These are phyloP conservation scores for Liquidambar formosana DNA, from an alignment of 164 flowering plant species.

Conservation along the genomic window DNA sequence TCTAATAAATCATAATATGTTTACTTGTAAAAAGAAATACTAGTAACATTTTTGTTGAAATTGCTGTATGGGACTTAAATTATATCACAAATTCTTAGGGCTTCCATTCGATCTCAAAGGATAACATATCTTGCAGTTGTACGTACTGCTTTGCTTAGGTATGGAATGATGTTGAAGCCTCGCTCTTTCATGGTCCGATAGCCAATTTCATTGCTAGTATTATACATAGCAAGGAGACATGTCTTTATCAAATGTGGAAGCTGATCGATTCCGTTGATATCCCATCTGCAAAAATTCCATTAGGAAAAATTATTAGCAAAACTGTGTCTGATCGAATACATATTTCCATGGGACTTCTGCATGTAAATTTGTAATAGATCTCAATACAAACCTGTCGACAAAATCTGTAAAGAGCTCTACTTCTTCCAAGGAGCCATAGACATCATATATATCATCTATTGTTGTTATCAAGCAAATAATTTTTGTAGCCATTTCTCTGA, in stretches of 20 bases:
- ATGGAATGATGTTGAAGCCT: background rate
- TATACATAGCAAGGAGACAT: background rate
- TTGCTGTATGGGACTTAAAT: no score
- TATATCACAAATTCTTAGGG: no score
- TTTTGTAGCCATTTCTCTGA: background rate
- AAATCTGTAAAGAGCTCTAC: slow-evolving; percentile 3
- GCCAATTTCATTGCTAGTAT: background rate
- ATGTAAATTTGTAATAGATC: background rate
- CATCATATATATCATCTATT: slow-evolving; percentile 3
- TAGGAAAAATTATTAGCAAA: no score
- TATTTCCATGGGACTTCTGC: no score
- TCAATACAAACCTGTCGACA: slow-evolving; percentile 1
- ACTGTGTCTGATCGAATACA: no score
- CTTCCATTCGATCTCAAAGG: no score
- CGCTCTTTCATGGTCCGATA: background rate
- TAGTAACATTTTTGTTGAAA: no score
- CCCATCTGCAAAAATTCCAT: background rate
- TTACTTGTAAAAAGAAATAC: no score
- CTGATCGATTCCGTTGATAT: background rate
- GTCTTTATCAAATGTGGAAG: background rate
- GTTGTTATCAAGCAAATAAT: background rate
- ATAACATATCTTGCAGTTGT: background rate
- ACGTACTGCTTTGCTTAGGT: slow-evolving; percentile 3
- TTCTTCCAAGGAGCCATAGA: background rate
- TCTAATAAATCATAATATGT: no score